phyloP scores from a whole-genome alignment of 2,329 filamentous ascomycete genomes.

The Periglandula ipomoeae region DNA sequence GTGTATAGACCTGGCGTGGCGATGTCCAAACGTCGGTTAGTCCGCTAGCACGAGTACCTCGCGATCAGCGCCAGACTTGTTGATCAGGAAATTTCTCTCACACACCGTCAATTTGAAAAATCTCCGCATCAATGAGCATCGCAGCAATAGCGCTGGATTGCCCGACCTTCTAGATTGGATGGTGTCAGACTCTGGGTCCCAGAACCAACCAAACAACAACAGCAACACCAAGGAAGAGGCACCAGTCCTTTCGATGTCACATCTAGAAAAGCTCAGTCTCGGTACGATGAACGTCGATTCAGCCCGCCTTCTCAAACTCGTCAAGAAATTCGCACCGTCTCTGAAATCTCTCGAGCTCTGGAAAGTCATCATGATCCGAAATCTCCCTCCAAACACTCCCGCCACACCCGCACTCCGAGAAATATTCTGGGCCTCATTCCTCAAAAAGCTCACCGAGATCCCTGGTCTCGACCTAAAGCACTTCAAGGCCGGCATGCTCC shows the following conservation, averaged over 20 bases:
- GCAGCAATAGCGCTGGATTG: neutral
- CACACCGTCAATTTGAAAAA: slow-evolving; percentile 33
- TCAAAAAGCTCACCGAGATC: slow-evolving; percentile 23
- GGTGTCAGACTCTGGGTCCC: neutral
- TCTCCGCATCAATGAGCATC: slow-evolving; percentile 22
- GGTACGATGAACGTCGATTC: slow-evolving; percentile 26
- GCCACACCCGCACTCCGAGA: neutral
- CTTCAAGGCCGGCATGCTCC: slow-evolving; percentile 22
- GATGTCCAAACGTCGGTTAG: neutral
- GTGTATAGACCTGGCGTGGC: slow-evolving; percentile 15
- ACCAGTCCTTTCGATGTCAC: slow-evolving; percentile 21
- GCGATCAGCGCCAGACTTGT: slow-evolving; percentile 7
- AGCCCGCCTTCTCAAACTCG: slow-evolving; percentile 22
- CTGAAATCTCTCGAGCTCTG: slow-evolving; percentile 37
- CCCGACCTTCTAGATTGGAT: slow-evolving; percentile 10
- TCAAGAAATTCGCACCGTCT: slow-evolving; percentile 33
- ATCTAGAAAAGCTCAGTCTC: slow-evolving; percentile 34
- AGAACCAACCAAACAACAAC: neutral
- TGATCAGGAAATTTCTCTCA: slow-evolving; percentile 17
- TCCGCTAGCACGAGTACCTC: neutral
- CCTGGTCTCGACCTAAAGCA: slow-evolving; percentile 23
- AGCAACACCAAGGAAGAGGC: neutral
- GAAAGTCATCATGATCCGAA: slow-evolving; percentile 25
- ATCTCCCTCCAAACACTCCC: slow-evolving; percentile 3
- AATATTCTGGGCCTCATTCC: slow-evolving; percentile 31